Conservation (phyloP, 2,329 filamentous ascomycete genomes). For the Zymoseptoria brevis region DNA sequence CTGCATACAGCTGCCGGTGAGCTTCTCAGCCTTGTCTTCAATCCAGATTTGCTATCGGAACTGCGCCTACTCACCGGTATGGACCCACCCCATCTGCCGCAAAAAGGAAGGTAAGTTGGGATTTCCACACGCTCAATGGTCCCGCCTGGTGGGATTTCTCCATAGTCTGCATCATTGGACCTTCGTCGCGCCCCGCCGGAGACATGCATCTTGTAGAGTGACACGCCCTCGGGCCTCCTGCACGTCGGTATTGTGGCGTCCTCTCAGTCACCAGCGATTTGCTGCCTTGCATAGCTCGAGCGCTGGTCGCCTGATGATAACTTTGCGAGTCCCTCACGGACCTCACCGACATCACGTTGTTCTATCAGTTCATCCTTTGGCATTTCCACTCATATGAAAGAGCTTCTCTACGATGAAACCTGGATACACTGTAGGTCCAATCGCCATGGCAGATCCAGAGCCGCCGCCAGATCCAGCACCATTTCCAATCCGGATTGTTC, state of each 20-base stretch:
- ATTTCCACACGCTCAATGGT: not conserved
- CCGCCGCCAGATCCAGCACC: conserved; percentile 19
- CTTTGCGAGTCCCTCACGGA: not conserved
- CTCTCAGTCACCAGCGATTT: not conserved
- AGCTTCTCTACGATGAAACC: conserved; percentile 9
- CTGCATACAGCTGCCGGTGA: not conserved
- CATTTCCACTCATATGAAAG: not conserved
- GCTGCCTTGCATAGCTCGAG: not conserved
- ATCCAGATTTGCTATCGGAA: not conserved
- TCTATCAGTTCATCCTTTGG: not conserved
- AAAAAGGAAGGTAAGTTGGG: not conserved
- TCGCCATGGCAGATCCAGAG: conserved; percentile 8
- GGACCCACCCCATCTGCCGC: not conserved
- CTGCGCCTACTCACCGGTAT: not conserved
- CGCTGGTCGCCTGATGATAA: not conserved
- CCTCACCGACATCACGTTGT: not conserved
- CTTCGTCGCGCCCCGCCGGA: not conserved
- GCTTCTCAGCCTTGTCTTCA: not conserved
- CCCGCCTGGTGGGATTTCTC: not conserved
- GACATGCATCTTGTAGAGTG: not conserved
- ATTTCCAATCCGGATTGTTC: conserved; percentile 22
- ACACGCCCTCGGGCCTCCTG: not conserved
- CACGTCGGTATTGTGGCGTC: not conserved
- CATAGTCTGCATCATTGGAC: not conserved
- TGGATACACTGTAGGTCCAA: conserved; percentile 9